Evolutionary conservation across 257 asterid genomes (phyloP), one percentile per base, ranked within the genome.

Genomic region (Ballota nigra): DNA sequence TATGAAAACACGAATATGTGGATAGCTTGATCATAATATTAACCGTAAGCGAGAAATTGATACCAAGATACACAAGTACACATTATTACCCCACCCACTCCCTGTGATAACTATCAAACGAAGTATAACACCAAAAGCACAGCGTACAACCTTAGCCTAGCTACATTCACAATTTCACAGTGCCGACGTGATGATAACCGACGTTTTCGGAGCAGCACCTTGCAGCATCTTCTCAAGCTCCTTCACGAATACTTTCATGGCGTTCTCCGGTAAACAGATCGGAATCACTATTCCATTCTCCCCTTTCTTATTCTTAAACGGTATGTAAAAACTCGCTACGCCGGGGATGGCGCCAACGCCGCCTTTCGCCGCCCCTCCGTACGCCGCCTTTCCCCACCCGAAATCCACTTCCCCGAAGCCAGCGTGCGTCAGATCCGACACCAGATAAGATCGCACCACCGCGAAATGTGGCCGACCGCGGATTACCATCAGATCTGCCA

Each of bases 331-430:
- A 61, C 89, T 85, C 9, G 92, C 80, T 1, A n/a, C n/a, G n/a
- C n/a, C n/a, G n/a, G n/a, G n/a, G n/a, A n/a, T n/a, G n/a, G 83
- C 75, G 1, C 88, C 95, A 0, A 80, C 90, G 4, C 95, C 95
- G 12, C 87, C 95, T 70, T 81, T 84, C 0, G 92, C 95, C 8
- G 91, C 86, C 0, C 97, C 97, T 1, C 89, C 89, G 51, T 85
- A 88, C n/a, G 36, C 84, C 1, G 92, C 73, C 66, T 55, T 83
- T 0, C 96, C 97, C 96, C 93, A 90, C 19, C 94, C 96, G 15
- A 88, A 86, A 24, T 90, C 93, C 28, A 88, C 85, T 5, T 85
- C 85, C 0, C 72, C 83, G 11, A 85, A 86, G 0, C 94, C 93
- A 0, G 86, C 86, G 18, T 84, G 77, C 7, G 86, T 86, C 38